Evolutionary conservation across 2,329 filamentous ascomycete genomes (phyloP).

Genomic region (Ampelomyces quisqualis): DNA sequence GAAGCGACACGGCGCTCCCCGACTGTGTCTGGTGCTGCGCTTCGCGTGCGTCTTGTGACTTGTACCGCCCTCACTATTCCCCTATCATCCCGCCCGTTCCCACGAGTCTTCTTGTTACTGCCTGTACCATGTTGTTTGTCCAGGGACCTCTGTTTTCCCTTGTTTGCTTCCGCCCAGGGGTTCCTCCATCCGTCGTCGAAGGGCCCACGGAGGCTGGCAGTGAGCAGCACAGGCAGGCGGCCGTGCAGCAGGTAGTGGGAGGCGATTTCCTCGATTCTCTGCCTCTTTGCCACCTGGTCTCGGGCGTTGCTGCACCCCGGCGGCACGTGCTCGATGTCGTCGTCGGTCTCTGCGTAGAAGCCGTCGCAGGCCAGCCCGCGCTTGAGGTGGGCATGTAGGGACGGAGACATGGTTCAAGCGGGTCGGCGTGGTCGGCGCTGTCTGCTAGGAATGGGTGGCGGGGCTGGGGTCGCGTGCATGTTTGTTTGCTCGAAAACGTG

Average conservation of each 20-base stretch:
- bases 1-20: constrained; percentile 10
- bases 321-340: constrained; percentile 52
- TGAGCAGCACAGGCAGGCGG: constrained; percentile 57
- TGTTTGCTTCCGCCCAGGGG: constrained; percentile 31
- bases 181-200: constrained; percentile 51
- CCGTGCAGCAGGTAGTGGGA: constrained; percentile 61
- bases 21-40: too few relatives aligned
- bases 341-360: constrained; percentile 20
- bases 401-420: constrained; percentile 13
- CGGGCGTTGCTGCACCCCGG: constrained; percentile 59
- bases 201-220: constrained; percentile 63
- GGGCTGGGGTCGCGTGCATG: constrained; percentile 9
- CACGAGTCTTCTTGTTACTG: not conserved
- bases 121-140: not conserved
- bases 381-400: constrained; percentile 27
- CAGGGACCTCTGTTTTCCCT: not conserved
- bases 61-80: not conserved
- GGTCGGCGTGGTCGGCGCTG: constrained; percentile 1
- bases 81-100: too few relatives aligned
- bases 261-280: constrained; percentile 62
- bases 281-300: constrained; percentile 52
- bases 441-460: constrained; percentile 9
- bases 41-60: not conserved
- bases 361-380: constrained; percentile 27
- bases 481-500: constrained; percentile 2